Evolutionary conservation across 78 protist genomes (phyloP), one percentile per base, ranked within the genome.

Genomic region (Trichosphaerium sp.): DNA sequence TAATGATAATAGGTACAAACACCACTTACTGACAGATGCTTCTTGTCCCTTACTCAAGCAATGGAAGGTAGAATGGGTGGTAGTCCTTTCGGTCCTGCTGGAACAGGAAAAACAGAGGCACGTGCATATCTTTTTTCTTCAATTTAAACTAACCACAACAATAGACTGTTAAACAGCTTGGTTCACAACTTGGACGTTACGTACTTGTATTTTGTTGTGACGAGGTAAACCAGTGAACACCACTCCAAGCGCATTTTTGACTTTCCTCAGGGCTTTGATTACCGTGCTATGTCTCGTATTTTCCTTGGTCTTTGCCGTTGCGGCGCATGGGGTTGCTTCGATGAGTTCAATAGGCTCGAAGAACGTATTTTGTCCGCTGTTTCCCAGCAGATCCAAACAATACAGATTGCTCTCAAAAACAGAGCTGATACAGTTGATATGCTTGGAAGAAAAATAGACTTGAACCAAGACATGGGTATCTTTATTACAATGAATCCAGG

Each of bases 401-500:
- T 98, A 71, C 99, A 98, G 78, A 39, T 48, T 11, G 86, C 88
- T 2, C 79, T 87, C 47, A 31, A 64, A 32, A 83, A 76, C 32
- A 63, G 72, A 28, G 69, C 85, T 15, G 47, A 78, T 37, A 63
- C 60, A 25, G 72, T 84, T 25, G 85, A 78, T 43, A 74, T 92
- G 28, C 8, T 78, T 7, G 91, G 83, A 15, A 63, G 60, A 65
- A 0, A 32, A 25, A 78, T 89, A 12, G 7, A 28, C 23, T 60
- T 89, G 32, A 69, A 78, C 40, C 73, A 64, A 23, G 65, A 66
- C 63, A 80, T 84, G 74, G 99, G 97, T 55, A 84, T 95, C 66
- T 98, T 98, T 66, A 91, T 98, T 29, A 98, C 99, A 14, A 95
- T 97, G 98, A 96, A 96, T 83, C 99, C 99, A 15, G 98, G 97